Evolutionary conservation across 2,329 filamentous ascomycete genomes (phyloP), one percentile per base, ranked within the genome.

Genomic region (Penicillium frequentans): DNA sequence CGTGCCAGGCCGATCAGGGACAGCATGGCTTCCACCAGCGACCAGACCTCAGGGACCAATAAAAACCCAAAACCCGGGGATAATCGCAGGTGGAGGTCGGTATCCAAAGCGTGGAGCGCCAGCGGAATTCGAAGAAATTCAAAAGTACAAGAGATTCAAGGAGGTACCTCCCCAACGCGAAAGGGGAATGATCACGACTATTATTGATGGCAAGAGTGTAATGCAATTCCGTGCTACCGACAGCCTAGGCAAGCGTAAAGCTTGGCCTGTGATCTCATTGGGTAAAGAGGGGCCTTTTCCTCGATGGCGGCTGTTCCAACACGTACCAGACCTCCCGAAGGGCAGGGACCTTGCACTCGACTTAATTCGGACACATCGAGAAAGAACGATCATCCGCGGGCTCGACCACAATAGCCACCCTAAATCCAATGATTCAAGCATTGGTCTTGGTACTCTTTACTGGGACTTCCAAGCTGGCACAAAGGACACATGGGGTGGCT

Each of bases 391-490:
- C 5, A 58, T 62, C 11, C 24, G 16, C 5, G 56, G 54, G 2
- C n/a, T 62, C 8, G 13, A 27, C 11, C 49, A 49, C 37, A 14
- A 39, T 7, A 31, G 24, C 19, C 46, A 57, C 10, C 46, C 51
- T 7, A 33, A 6, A 9, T 52, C 55, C 23, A 52, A 54, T 35
- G 60, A 60, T 33, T 23, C 24, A 7, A 52, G 19, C 10, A 43
- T 55, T 3, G 58, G 58, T 21, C 61, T 63, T 23, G 56, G 54
- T 3, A 37, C 33, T 21, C 52, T 65, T 35, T 19, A 49, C 24
- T 62, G 62, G 62, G 29, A 49, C 21, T 66, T 70, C 39, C 66
- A 70, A 21, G 43, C 62, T 21, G 66, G 67, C 6, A 37, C 57
- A 14, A 9, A 35, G 1, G 37, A 31, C 24, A 4, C 23, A 8